A percentile compares a stretch with the other conserved stretches of the same genome.
These are phyloP conservation scores for Lachancea meyersii DNA, from an alignment of 805 yeast species.

Conservation along the genomic window DNA sequence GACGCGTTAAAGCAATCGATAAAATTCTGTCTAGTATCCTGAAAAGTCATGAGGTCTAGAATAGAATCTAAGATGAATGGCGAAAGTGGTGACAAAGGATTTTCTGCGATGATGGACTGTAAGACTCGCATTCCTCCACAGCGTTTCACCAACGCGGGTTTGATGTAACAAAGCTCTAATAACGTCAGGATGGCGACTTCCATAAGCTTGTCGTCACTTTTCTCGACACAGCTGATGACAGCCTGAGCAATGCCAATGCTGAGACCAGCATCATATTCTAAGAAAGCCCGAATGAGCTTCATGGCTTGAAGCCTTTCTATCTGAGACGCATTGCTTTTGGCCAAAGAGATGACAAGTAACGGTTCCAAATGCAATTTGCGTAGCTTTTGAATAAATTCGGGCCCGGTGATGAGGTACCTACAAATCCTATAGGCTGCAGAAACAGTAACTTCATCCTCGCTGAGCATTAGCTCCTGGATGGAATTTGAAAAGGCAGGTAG, in stretches of 20 bases:
- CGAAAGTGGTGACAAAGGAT: constrained; percentile 23
- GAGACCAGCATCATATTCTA: constrained; percentile 52
- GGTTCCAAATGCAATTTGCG: constrained; percentile 52
- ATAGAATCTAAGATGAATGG: constrained; percentile 26
- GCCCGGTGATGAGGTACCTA: constrained; percentile 53
- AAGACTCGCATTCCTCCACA: constrained; percentile 45
- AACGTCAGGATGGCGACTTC: constrained; percentile 49
- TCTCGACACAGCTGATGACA: constrained; percentile 58
- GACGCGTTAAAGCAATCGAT: constrained; percentile 59
- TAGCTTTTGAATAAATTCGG: constrained; percentile 49
- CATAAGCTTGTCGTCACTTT: constrained; percentile 44
- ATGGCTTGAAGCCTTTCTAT: constrained; percentile 74
- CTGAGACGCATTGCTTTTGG: constrained; percentile 47
- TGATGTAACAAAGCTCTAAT: constrained; percentile 46
- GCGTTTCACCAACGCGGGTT: constrained; percentile 39
- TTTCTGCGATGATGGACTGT: constrained; percentile 24
- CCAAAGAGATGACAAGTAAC: constrained; percentile 56
- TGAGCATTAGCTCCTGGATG: constrained; percentile 55
- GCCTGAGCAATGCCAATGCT: constrained; percentile 64
- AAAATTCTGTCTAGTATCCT: constrained; percentile 27
- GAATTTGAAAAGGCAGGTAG: constrained; percentile 50
- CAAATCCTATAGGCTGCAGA: constrained; percentile 74
- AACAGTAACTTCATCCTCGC: constrained; percentile 52
- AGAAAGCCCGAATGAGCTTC: constrained; percentile 56
- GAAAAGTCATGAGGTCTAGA: constrained; percentile 25